Evolutionary conservation across 192 early-diverging fungal species (phyloP), one percentile per base, ranked within the genome.

Genomic region (Chytriomyces sp.): DNA sequence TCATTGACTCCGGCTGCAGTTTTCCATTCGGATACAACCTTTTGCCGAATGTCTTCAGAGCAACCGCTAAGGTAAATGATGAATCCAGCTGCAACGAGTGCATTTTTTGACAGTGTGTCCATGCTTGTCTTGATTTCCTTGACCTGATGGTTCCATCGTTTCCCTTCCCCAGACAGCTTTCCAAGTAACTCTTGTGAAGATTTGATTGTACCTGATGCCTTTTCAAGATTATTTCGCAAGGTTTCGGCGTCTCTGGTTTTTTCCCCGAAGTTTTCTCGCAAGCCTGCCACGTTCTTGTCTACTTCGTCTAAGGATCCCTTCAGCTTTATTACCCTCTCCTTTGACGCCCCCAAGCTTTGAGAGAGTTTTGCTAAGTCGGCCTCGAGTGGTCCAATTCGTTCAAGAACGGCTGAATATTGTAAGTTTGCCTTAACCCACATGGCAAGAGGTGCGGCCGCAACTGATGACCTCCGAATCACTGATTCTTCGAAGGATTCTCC

Each of bases 381-480:
- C 64, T 88, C 83, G 12, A 89, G 64, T 5, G 88, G 88, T 4
- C 52, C 77, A 32, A 89, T 81, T 70, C 78, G 80, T 67, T 86
- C 84, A 34, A 89, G 61, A 4, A 89, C 84, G 6, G 39, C 39
- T 5, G 88, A 80, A 63, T 89, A 89, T 52, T 83, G 80, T 10
- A 89, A 32, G 64, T 86, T 86, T 38, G 88, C 88, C 63, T 89
- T 88, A 22, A 89, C 86, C 88, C 88, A 89, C 67, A 78, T 72
- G 0, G 86, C 86, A 25, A 89, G 76, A 44, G 88, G 86, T 5
- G 86, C 88, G 0, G 88, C 88, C 2, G 72, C 67, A 14, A 88
- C 75, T 3, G 85, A 89, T 6, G 79, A 70, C 37, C 85, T 64
- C 39, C 78, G 82, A 40, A 88, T 87, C 5, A 55, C 73, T 1